A percentile compares a stretch with the other conserved stretches of the same genome.
Conservation (phyloP, 139 green algal genomes). For the Chlamydomonas schloesseri region DNA sequence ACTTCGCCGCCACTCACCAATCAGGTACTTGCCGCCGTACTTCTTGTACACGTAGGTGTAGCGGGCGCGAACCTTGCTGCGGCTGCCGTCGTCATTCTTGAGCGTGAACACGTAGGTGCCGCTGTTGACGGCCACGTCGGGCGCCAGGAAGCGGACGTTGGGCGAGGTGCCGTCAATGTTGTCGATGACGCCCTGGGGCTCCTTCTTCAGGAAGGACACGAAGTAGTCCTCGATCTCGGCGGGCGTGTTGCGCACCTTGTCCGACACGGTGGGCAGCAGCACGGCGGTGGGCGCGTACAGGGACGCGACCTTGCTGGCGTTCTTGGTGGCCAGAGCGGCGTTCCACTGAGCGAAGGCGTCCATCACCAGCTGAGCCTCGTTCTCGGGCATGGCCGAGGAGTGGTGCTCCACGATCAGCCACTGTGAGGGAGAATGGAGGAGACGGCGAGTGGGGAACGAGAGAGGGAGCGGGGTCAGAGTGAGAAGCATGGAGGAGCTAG, state of each 20-base stretch:
- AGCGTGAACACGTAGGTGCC: conserved; percentile 20
- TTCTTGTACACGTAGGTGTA: conserved; percentile 39
- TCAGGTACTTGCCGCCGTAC: conserved; percentile 3
- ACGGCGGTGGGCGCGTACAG: conserved; percentile 19
- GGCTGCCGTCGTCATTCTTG: background rate
- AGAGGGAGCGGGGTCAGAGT: background rate
- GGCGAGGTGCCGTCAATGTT: background rate
- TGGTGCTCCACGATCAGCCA: conserved; percentile 42
- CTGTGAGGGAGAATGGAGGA: background rate
- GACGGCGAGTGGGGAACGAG: background rate
- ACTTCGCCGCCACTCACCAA: background rate
- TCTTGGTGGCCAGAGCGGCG: background rate
- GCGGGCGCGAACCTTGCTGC: background rate
- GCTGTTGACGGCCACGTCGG: conserved; percentile 18
- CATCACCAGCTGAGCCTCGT: background rate
- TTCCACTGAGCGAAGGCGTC: conserved; percentile 14
- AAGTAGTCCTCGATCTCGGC: conserved; percentile 21
- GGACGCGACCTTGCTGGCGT: background rate
- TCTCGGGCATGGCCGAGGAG: conserved; percentile 19
- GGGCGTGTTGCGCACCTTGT: conserved; percentile 19
- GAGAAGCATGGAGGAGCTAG: no score
- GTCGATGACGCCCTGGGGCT: conserved; percentile 16
- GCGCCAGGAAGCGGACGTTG: conserved; percentile 2
- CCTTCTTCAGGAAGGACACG: conserved; percentile 8
- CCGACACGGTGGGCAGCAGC: conserved; percentile 39